Base-by-base conservation (phyloP, 1,284 basidiomycete genomes). In the Boletellus deceptivus region DNA sequence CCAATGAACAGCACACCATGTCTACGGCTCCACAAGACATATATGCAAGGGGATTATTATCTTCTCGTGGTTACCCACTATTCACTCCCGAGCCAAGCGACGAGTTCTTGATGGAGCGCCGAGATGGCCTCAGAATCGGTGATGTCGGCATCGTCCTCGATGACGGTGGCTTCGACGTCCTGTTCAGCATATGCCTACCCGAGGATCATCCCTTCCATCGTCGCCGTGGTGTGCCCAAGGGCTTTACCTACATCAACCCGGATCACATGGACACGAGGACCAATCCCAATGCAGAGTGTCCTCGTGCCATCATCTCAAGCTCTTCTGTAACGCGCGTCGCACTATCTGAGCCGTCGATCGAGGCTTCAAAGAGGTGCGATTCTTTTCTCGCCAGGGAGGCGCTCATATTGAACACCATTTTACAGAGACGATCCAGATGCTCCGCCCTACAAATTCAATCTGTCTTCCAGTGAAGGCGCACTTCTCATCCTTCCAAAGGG, bases 181-280 rank as follows among this genome's bases (percentile, higher is more conserved):
- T 69, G 2, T 68, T 70, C 56, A 69, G 64, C 33, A 59, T 68
- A 10, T 61, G 56, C 34, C 46, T 61, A 9, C 53, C 60, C 6
- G 46, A 3, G 7, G 48, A 48, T 6, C 46, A 61, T 25, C 45
- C 48, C 7, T 51, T 63, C 14, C 53, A 63, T 34, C 24, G 33
- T 38, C 44, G 20, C 14, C 16, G 24, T 24, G 56, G 58, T 4
- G 56, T 59, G 1, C 59, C 58, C 3, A 20, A 46, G 3, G 53
- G 46, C 29, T 57, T 57, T 18, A 55, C 41, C 7, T 38, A 27
- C 14, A 39, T 58, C 33, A 10, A 34, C 6, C 44, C 27, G 3
- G 13, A 18, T 11, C 17, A 39, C 5, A 37, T 52, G 17, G 56
- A 58, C 31, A 40, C 52, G 37, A 46, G 46, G 18, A 49, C 45